phyloP scores from a whole-genome alignment of 2,329 filamentous ascomycete genomes.

The Colletotrichum eleusines region DNA sequence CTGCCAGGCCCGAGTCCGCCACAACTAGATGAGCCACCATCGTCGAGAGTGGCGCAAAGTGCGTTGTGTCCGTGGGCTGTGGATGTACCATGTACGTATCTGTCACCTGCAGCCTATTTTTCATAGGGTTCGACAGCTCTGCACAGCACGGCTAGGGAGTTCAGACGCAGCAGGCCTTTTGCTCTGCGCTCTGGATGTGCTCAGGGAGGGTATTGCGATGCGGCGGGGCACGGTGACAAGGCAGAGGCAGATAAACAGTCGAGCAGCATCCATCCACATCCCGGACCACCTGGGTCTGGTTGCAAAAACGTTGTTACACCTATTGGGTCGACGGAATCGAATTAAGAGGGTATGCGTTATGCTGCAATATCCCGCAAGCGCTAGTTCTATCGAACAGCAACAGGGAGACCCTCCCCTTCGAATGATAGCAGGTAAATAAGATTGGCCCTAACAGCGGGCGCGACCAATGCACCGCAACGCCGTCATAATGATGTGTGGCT shows the following conservation, averaged over 20 bases:
- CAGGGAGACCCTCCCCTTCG: neutral
- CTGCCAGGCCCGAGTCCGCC: neutral
- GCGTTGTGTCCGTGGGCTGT: neutral
- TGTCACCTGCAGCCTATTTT: neutral
- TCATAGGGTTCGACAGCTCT: constrained; percentile 4
- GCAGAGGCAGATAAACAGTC: neutral
- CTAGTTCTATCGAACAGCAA: neutral
- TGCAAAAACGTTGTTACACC: neutral
- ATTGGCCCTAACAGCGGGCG: neutral
- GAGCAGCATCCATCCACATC: neutral
- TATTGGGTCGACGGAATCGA: neutral
- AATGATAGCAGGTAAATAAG: neutral
- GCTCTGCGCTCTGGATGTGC: neutral
- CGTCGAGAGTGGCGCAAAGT: constrained; percentile 1
- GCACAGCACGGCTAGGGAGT: constrained; percentile 12
- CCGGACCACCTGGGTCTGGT: neutral
- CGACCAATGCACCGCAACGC: constrained; percentile 2
- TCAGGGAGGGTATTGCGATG: neutral
- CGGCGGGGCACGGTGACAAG: neutral
- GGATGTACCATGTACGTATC: neutral
- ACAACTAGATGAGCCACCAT: neutral
- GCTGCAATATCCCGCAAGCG: neutral
- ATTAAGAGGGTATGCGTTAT: neutral
- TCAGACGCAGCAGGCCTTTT: constrained; percentile 8
- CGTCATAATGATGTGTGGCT: neutral